Evolutionary conservation across 768 basidiomycete genomes (phyloP), one percentile per base, ranked within the genome.

Genomic region (Strobilomyces echinocephalus): DNA sequence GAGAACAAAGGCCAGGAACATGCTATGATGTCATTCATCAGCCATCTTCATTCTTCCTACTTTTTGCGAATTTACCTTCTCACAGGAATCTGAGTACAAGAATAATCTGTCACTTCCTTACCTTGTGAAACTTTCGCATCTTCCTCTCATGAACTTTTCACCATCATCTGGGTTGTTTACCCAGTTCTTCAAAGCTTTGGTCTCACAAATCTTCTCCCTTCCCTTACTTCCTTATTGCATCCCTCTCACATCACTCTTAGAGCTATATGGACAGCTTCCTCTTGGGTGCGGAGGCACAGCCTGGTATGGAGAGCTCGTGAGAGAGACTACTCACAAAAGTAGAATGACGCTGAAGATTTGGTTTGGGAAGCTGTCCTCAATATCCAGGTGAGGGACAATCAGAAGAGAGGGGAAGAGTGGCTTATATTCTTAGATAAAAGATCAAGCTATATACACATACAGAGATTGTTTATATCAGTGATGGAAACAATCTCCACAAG

Each of bases 181-280:
- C 7, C 59, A 56, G 55, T 66, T 74, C 40, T 62, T 85, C 15
- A 57, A 68, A 30, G 62, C 68, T 16, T 61, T 88, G 28, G 59
- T 88, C 49, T 63, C 73, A 15, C 68, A 73, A 55, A 80, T 95
- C 50, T 74, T 95, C 53, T 78, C 85, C 1, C 74, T 95, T 41
- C 87, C 89, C 0, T 72, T 91, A 0, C 77, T 97, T 0, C 91
- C 91, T 1, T 87, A 89, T 67, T 86, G 83, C 8, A 73, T 88
- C 43, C 87, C 82, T 34, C 73, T 84, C 20, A 67, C 72, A 0
- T 77, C 81, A 20, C 77, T 95, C 34, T 81, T 83, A 4, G 69
- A 77, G 21, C 73, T 97, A 38, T 83, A 87, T 15, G 74, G 82
- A 15, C 73, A 76, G 10, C 73, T 95, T 12, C 90, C 91, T 2